Base-by-base conservation (phyloP, 495 filamentous ascomycete genomes). In the Echria macrotheca region DNA sequence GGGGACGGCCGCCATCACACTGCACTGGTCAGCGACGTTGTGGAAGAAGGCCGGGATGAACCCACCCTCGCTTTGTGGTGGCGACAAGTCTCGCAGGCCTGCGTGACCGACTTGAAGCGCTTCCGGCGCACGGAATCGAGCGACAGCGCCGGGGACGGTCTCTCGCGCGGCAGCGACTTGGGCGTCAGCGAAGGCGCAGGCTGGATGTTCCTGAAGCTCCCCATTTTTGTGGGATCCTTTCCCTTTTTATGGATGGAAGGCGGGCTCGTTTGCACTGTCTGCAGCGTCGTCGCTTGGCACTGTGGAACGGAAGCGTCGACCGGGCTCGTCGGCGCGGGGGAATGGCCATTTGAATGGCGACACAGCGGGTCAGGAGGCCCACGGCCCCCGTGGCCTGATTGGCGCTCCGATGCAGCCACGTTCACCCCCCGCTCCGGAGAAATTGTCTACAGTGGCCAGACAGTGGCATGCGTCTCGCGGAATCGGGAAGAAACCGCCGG, bases 1-100 rank as follows among this genome's bases (percentile, higher is more conserved):
- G 44, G 0, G 61, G 61, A 0, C 61, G 59, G 18, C 33, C 49
- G 29, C 61, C 59, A 36, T 65, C 61, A 15, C 61, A 65, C 61
- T 59, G 28, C 12, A 15, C 7, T 12, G n/a, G 5, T 22, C 15
- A 22, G 31, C 7, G 10, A 11, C 11, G 5, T 11, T 3, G 7
- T 14, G 14, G 18, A 14, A 33, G 3, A 19, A 6, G 8, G 6
- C n/a, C n/a, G n/a, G n/a, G n/a, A n/a, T n/a, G 19, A 12, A 5
- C 5, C 11, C 50, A 60, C 57, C 47, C 45, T 58, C 1, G 57
- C 55, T 44, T 60, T 60, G 48, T 55, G 46, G 9, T 41, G 44
- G 7, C 57, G 51, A 38, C 57, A 60, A 10, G 51, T 60, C 7
- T 60, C 44, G 33, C 57, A 60, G 1, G 57, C 57, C 51, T 60